Evolutionary conservation across 257 asterid genomes (phyloP), one percentile per base, ranked within the genome.

Genomic region (Jacaranda mimosifolia): DNA sequence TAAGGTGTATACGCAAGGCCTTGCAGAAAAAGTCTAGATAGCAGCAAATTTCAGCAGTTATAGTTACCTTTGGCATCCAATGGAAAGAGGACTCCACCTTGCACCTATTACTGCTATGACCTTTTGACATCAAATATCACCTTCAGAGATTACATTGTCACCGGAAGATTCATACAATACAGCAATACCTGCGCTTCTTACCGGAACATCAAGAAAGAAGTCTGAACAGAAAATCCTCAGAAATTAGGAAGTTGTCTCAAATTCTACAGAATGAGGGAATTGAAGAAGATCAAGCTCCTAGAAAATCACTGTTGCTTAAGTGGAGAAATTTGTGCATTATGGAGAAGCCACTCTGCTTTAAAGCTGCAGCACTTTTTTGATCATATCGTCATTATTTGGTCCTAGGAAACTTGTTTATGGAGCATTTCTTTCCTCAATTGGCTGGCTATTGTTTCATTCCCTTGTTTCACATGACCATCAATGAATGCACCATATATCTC

Each of bases 401-500:
- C 73, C 60, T 53, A 15, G 3, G 87, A 77, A 21, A 64, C 36
- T 63, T 67, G 58, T 60, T 70, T 68, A 26, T 57, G 46, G 49
- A 79, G 72, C 91, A 89, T 87, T 84, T 92, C 96, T 18, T 66
- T 63, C 88, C 83, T 92, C 87, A 92, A 76, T 72, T 75, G 87
- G 35, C 75, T 51, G 12, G 85, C 96, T 83, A 86, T 79, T 73
- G 72, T 73, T 18, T 81, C 85, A 70, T 88, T 82, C 73, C 96
- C 96, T 70, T 79, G 88, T 76, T 79, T 80, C 77, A 52, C 74
- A 77, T 84, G 86, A 45, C 94, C 97, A 73, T 85, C 82, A 39
- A 90, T 88, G 72, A 94, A 94, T 63, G 86, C 86, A 70, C 74
- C 75, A 68, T 89, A 94, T 40, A 88, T 86, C 64, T 78, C 93